Evolutionary conservation across 2,329 filamentous ascomycete species (phyloP).

Genomic region (Verticillium nubilum): DNA sequence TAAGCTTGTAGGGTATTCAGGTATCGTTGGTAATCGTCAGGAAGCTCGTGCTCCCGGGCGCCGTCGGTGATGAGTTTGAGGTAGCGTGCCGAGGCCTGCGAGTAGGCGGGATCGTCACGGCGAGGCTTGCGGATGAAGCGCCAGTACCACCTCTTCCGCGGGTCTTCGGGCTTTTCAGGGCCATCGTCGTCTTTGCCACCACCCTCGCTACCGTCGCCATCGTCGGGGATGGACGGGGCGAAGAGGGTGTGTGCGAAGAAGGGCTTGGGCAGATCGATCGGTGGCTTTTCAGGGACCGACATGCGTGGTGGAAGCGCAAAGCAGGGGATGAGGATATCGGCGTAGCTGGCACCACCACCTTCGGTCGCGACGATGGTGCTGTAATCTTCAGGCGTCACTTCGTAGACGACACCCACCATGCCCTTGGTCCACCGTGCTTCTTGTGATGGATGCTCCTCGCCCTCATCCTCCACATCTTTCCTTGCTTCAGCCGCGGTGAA

Average conservation of each 20-base stretch:
- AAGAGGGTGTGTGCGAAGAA: conserved; percentile 86
- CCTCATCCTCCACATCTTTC: not conserved
- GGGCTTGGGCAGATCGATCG: conserved; percentile 45
- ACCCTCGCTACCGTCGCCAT: conserved; percentile 16
- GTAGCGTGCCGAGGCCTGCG: conserved; percentile 81
- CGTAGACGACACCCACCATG: conserved; percentile 90
- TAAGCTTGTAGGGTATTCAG: conserved; percentile 66
- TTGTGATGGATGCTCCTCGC: not conserved
- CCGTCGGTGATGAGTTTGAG: conserved; percentile 74
- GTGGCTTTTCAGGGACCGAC: conserved; percentile 59
- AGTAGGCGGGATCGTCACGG: conserved; percentile 64
- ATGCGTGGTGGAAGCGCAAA: conserved; percentile 56
- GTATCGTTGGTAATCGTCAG: conserved; percentile 70
- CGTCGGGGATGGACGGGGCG: conserved; percentile 49
- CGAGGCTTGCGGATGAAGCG: conserved; percentile 38
- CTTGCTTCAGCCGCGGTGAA: not conserved
- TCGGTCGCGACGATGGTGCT: conserved; percentile 84
- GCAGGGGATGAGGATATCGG: conserved; percentile 77
- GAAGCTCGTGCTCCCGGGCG: conserved; percentile 74
- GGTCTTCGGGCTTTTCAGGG: conserved; percentile 14
- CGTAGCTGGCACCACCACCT: conserved; percentile 79
- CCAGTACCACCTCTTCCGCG: conserved; percentile 36
- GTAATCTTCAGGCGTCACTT: conserved; percentile 80
- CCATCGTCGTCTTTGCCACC: conserved; percentile 17
- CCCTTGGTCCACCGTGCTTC: conserved; percentile 64